Percentiles rank a stretch among this genome's conserved stretches.
Evolutionary conservation across 2,329 filamentous ascomycete species (phyloP).

Genomic region (Xylariaceae sp.): DNA sequence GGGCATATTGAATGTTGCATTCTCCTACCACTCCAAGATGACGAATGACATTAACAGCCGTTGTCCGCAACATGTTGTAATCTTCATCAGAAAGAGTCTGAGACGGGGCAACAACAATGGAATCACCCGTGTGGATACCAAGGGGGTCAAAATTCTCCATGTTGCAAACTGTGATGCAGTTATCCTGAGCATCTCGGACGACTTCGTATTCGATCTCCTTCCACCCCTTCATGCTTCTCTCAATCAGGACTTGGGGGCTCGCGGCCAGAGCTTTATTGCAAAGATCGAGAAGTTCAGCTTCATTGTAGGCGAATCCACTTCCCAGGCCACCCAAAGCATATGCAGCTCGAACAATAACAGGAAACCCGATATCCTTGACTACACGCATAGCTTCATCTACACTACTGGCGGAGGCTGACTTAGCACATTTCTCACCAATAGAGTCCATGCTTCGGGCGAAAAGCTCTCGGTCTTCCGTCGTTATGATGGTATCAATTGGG

Average conservation of each 20-base stretch:
- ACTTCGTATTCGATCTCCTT: slow-evolving; percentile 99
- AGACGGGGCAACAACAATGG: slow-evolving; percentile 95
- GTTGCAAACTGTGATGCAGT: slow-evolving; percentile 99
- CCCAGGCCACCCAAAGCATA: slow-evolving; percentile 95
- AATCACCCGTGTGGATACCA: slow-evolving; percentile 97
- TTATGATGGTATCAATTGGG: slow-evolving; percentile 97
- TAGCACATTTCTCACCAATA: slow-evolving; percentile 96
- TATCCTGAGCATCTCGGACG: slow-evolving; percentile 91
- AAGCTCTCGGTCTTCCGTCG: slow-evolving; percentile 95
- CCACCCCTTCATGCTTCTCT: slow-evolving; percentile 99
- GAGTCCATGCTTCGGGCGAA: slow-evolving; percentile 99
- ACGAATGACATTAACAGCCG: slow-evolving; percentile 94
- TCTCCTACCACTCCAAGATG: slow-evolving; percentile 97
- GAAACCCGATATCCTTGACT: slow-evolving; percentile 91
- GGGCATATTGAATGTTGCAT: slow-evolving; percentile 98
- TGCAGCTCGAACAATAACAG: slow-evolving; percentile 94
- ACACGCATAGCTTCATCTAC: slow-evolving; percentile 87
- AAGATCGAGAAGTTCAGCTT: slow-evolving; percentile 80
- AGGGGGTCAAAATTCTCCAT: slow-evolving; percentile 99
- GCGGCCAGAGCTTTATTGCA: slow-evolving; percentile 95
- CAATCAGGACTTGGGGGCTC: slow-evolving; percentile 94
- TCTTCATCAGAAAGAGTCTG: slow-evolving; percentile 97
- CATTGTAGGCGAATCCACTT: slow-evolving; percentile 92
- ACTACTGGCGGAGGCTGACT: slow-evolving; percentile 90
- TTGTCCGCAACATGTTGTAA: slow-evolving; percentile 98